These are phyloP conservation scores for Colletotrichum falcatum DNA, from an alignment of 2,329 filamentous ascomycete genomes.

Conservation along the genomic window DNA sequence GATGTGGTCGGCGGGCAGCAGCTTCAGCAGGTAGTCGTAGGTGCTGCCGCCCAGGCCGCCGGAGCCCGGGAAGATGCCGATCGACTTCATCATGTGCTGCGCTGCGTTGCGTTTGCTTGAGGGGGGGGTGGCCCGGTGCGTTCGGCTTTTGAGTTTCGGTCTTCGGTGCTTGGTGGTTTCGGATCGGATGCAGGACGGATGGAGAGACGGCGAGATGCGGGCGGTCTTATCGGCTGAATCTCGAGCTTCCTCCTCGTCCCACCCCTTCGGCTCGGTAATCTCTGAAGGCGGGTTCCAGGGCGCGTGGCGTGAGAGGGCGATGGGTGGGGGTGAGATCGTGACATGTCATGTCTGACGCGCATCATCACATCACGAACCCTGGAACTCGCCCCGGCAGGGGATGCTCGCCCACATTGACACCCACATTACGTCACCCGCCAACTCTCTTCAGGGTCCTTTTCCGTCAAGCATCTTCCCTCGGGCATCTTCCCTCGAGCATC, in stretches of 20 bases:
- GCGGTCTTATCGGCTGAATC: background rate
- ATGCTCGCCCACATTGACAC: conserved; percentile 21
- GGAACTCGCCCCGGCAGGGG: conserved; percentile 27
- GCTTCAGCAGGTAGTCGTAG: conserved; percentile 59
- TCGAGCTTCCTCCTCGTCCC: background rate
- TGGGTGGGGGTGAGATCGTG: conserved; percentile 3
- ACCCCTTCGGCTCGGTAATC: background rate
- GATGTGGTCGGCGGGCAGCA: conserved; percentile 57
- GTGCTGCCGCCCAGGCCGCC: conserved; percentile 65
- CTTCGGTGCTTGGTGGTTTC: background rate
- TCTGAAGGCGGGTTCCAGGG: background rate
- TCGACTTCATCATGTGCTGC: conserved; percentile 46
- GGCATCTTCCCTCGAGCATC: conserved; percentile 21
- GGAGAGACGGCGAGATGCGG: no score
- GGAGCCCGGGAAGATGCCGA: conserved; percentile 63
- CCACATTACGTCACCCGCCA: conserved; percentile 33
- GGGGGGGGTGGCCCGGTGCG: no score
- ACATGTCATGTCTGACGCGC: conserved; percentile 16
- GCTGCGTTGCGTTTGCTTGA: no score
- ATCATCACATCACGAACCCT: conserved; percentile 33
- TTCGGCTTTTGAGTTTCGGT: no score
- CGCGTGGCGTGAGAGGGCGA: background rate
- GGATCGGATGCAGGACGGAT: background rate
- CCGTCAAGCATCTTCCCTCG: conserved; percentile 32
- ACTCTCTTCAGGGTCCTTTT: background rate